These are phyloP conservation scores for Arachnopeziza araneosa DNA, from an alignment of 2,329 filamentous ascomycete genomes.

Conservation along the genomic window DNA sequence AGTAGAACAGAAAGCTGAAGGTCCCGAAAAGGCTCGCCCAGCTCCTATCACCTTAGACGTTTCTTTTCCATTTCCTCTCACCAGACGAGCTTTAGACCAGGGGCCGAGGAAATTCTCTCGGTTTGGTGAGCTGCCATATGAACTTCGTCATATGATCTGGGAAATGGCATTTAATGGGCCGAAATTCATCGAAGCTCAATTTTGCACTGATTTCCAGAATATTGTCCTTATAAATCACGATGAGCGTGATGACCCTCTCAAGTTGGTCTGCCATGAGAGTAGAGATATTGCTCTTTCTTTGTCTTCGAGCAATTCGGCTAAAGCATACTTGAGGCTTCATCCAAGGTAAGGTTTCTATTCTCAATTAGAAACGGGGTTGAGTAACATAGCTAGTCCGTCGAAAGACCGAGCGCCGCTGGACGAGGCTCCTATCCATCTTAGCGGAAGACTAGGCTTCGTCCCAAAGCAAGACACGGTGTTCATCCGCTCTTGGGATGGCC, in stretches of 20 bases:
- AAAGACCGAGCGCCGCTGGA: background rate
- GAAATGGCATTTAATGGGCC: slow-evolving; percentile 2
- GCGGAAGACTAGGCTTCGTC: background rate
- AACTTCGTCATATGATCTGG: slow-evolving; percentile 7
- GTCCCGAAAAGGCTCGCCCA: background rate
- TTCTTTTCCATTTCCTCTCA: background rate
- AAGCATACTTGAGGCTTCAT: background rate
- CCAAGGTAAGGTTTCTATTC: background rate
- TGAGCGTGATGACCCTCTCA: background rate
- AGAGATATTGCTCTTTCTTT: slow-evolving; percentile 5
- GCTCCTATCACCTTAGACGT: too few species aligned
- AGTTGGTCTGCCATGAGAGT: slow-evolving; percentile 6
- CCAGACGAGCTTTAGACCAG: background rate
- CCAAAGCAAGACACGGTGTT: slow-evolving; percentile 10
- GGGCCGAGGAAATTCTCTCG: background rate
- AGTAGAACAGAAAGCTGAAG: background rate
- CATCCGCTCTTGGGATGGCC: slow-evolving; percentile 5
- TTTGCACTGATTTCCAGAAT: background rate
- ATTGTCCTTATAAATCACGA: slow-evolving; percentile 1
- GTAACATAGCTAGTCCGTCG: background rate
- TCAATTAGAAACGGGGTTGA: background rate
- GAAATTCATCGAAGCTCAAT: slow-evolving; percentile 8
- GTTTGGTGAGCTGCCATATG: background rate
- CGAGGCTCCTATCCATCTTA: background rate
- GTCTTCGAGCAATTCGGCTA: background rate